Conservation (phyloP, 495 filamentous ascomycete genomes). For the Geoglossum glabrum region DNA sequence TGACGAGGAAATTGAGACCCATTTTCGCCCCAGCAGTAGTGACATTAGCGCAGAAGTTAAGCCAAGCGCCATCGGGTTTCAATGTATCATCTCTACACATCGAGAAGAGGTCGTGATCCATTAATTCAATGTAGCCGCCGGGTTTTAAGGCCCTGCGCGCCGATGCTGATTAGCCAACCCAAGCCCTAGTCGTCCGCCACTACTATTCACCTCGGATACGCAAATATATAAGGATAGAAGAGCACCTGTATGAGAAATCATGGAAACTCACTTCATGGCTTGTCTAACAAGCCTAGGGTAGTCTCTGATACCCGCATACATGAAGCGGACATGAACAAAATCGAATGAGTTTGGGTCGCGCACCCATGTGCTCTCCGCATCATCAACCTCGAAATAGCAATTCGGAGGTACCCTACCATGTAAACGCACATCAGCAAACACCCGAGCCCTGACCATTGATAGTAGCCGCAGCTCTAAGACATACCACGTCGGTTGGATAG, state of each 20-base stretch:
- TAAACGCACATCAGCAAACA: background rate
- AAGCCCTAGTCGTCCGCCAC: conserved; percentile 32
- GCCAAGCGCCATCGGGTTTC: conserved; percentile 16
- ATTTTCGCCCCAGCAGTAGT: conserved; percentile 18
- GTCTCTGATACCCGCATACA: conserved; percentile 15
- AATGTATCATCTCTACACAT: conserved; percentile 34
- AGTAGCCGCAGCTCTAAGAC: background rate
- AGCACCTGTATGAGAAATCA: conserved; percentile 15
- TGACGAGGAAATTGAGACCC: conserved; percentile 22
- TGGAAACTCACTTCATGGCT: conserved; percentile 10
- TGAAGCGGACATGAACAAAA: conserved; percentile 17
- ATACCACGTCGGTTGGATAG: conserved; percentile 7
- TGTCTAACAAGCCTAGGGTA: conserved; percentile 15
- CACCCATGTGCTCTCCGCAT: conserved; percentile 16
- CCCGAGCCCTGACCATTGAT: too few relatives aligned
- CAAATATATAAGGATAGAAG: conserved; percentile 9
- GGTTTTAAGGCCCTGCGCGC: conserved; percentile 29
- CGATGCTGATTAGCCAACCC: conserved; percentile 23
- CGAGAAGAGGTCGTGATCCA: conserved; percentile 29
- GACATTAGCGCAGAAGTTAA: conserved; percentile 16
- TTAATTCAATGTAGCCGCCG: conserved; percentile 41
- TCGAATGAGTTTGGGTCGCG: conserved; percentile 14
- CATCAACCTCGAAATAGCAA: conserved; percentile 16
- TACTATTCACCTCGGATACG: too few relatives aligned
- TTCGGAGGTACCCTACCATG: conserved; percentile 16